A percentile compares a stretch with the other conserved stretches of the same genome.
phyloP scores from a whole-genome alignment of 2,329 filamentous ascomycete species.

The Colletotrichum tamarilloi region DNA sequence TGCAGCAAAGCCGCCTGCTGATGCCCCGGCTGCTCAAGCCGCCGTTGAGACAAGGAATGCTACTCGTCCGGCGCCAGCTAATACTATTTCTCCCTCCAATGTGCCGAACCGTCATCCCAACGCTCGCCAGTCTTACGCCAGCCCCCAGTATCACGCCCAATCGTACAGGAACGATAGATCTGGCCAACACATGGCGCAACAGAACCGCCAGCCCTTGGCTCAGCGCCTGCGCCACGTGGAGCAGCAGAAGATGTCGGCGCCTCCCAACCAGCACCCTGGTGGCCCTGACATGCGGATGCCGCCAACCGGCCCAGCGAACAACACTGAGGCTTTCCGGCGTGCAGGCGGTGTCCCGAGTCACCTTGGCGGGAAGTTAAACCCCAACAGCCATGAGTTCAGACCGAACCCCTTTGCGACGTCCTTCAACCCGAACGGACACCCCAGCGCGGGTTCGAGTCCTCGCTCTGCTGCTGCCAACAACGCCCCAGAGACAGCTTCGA shows the following conservation, averaged over 20 bases:
- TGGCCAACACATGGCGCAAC: slow-evolving; percentile 54
- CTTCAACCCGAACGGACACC: slow-evolving; percentile 78
- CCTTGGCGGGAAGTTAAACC: slow-evolving; percentile 69
- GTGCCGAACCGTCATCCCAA: slow-evolving; percentile 57
- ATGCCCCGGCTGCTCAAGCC: slow-evolving; percentile 36
- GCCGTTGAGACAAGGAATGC: slow-evolving; percentile 42
- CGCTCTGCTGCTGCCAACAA: slow-evolving; percentile 68
- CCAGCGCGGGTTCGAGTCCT: slow-evolving; percentile 80
- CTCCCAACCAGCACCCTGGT: slow-evolving; percentile 60
- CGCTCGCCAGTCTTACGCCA: slow-evolving; percentile 60
- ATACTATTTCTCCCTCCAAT: slow-evolving; percentile 43
- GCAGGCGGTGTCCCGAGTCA: slow-evolving; percentile 63
- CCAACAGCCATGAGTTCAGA: slow-evolving; percentile 81
- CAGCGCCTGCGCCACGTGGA: slow-evolving; percentile 64
- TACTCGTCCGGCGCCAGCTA: slow-evolving; percentile 48
- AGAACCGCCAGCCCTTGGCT: slow-evolving; percentile 54
- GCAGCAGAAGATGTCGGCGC: slow-evolving; percentile 61
- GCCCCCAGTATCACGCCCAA: slow-evolving; percentile 58
- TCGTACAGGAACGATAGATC: slow-evolving; percentile 61
- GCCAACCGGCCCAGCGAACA: slow-evolving; percentile 77
- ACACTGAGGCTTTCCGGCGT: slow-evolving; percentile 65
- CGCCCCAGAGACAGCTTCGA: slow-evolving; percentile 36
- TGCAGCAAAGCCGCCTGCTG: slow-evolving; percentile 50
- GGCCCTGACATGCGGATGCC: slow-evolving; percentile 76
- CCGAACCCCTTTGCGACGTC: slow-evolving; percentile 83